Evolutionary conservation across 2,329 filamentous ascomycete genomes (phyloP).

Genomic region (Venturia aucupariae): DNA sequence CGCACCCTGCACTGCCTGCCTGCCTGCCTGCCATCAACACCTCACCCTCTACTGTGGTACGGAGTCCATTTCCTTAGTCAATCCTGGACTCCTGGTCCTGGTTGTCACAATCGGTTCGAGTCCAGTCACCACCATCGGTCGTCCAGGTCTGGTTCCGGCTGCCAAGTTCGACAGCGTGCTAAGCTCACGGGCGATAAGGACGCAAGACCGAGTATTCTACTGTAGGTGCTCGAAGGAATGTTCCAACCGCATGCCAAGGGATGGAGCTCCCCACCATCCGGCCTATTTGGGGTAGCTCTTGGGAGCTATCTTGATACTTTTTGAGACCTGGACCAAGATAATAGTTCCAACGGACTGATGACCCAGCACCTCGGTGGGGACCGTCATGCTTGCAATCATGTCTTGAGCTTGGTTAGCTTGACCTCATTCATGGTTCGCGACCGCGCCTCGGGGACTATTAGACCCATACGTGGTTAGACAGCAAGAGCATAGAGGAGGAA

Average conservation of each 20-base stretch:
- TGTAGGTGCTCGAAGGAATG: not conserved
- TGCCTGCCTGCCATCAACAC: not conserved
- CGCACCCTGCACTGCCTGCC: not conserved
- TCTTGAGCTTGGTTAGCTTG: slow-evolving; percentile 8
- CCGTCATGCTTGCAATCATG: not conserved
- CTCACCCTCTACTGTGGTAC: no score
- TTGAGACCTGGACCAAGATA: not conserved
- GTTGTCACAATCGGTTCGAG: not conserved
- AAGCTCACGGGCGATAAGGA: not conserved
- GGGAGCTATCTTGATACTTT: not conserved
- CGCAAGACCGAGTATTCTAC: not conserved
- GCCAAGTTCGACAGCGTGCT: not conserved
- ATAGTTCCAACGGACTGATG: not conserved
- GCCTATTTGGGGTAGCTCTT: not conserved
- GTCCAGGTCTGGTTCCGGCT: not conserved
- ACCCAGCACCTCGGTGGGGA: not conserved
- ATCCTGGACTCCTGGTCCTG: no score
- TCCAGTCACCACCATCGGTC: not conserved
- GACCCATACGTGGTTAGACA: not conserved
- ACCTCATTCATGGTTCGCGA: slow-evolving; percentile 2
- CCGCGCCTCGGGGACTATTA: not conserved
- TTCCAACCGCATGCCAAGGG: slow-evolving; percentile 1
- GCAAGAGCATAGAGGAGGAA: not conserved
- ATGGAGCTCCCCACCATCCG: not conserved
- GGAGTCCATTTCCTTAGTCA: no score